Conservation (phyloP, 352 stramenopile genomes). For the Lagenidium giganteum region DNA sequence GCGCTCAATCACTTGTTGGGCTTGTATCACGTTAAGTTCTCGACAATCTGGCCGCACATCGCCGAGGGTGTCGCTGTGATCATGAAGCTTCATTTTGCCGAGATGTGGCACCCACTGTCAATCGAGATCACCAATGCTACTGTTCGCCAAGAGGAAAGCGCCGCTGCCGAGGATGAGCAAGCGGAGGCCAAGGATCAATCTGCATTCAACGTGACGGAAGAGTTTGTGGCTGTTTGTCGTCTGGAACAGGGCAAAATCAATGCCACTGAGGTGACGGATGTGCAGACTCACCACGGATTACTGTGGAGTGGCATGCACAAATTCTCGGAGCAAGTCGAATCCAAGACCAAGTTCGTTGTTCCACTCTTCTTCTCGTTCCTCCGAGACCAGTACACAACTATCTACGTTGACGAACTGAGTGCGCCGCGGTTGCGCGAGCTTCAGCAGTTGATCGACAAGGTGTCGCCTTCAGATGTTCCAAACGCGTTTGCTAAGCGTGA, state of each 20-base stretch:
- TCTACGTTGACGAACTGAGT: slow-evolving; percentile 78
- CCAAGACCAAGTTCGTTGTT: slow-evolving; percentile 84
- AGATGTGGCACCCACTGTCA: too few species aligned
- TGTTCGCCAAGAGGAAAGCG: slow-evolving; percentile 44
- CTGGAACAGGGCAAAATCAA: slow-evolving; percentile 48
- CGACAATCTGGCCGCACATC: slow-evolving; percentile 81
- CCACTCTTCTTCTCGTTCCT: slow-evolving; percentile 82
- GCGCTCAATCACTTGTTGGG: slow-evolving; percentile 73
- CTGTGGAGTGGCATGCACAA: slow-evolving; percentile 78
- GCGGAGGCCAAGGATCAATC: not conserved
- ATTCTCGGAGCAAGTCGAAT: slow-evolving; percentile 68
- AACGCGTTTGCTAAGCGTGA: slow-evolving; percentile 14
- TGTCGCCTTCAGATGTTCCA: slow-evolving; percentile 18
- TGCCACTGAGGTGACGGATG: slow-evolving; percentile 48
- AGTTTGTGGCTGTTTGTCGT: slow-evolving; percentile 50
- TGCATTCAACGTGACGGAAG: slow-evolving; percentile 12
- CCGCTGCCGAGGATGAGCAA: slow-evolving; percentile 29
- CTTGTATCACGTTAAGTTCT: slow-evolving; percentile 87
- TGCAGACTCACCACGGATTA: slow-evolving; percentile 66
- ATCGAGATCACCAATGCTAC: too few species aligned
- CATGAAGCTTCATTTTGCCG: slow-evolving; percentile 44
- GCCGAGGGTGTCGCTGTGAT: slow-evolving; percentile 61
- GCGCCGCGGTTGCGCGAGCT: slow-evolving; percentile 30
- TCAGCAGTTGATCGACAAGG: slow-evolving; percentile 41
- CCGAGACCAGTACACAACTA: slow-evolving; percentile 68